Evolutionary conservation across 169 alveolate genomes (phyloP), one percentile per base, ranked within the genome.

Genomic region (Neospora caninum): DNA sequence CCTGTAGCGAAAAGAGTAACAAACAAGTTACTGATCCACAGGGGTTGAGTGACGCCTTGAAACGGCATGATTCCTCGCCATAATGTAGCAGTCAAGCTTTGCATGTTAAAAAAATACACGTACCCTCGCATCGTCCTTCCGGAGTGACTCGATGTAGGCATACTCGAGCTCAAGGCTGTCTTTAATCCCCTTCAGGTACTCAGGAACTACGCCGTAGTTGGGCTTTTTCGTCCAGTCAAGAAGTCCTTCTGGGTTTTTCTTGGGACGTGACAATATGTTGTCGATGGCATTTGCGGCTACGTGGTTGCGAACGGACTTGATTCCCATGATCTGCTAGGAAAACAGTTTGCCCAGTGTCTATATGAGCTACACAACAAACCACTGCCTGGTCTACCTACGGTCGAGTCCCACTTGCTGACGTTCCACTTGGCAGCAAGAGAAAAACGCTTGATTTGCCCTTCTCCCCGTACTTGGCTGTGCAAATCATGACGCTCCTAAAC

Each of bases 221-320:
- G 87, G 53, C 45, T 91, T 91, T 29, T 80, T 80, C 31, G 67
- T 36, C 89, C 89, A 82, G 70, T 45, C 70, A 36, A 39, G 25
- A 20, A 10, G 42, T 0, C 38, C 36, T n/a, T 22, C 39, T n/a
- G 89, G 31, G 34, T 10, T 82, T 42, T 43, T 36, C 84, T 38
- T 36, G 41, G 94, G 94, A 0, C 91, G 82, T 27, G 94, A 91
- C 16, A 91, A 36, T 13, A 78, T 43, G 78, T 91, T 91, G 49
- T 78, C 80, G 49, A 91, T 80, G 9, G 94, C 89, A 53, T 91
- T 91, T 34, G 67, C 78, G 6, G 64, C 49, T 34, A 91, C 84
- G 45, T 0, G 80, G 83, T 91, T 49, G 31, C 87, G 38, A 31
- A 0, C 49, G n/a, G 91, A 91, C 45, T 29, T 34, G 0, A 91